Base-by-base conservation (phyloP, 2,329 filamentous ascomycete genomes). In the Calonectria hongkongensis region DNA sequence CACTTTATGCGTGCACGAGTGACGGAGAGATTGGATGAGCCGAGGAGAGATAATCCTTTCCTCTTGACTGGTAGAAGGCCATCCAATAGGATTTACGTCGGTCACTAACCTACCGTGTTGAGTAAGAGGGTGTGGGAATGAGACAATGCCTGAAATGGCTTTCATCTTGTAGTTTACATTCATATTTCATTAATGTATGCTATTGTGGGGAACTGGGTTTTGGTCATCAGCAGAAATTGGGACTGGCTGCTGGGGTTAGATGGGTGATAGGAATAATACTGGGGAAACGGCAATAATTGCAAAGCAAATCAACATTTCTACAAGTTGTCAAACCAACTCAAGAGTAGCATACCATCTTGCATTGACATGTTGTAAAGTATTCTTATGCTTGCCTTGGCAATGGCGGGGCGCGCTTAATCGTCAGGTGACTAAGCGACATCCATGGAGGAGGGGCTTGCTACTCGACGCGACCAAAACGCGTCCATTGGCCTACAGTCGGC, bases 371-470 rank as follows among this genome's bases (percentile, higher is more conserved):
- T 58, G n/a, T n/a, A 39, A 12, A 25, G 30, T 33, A 33, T 5
- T 5, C 4, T 33, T 33, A 33, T 33, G 30, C 30, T 33, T 5
- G 30, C 4, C 30, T 33, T 33, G 30, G 30, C 30, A 33, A 33
- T 5, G 25, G 21, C 45, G 64, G 39, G 16, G n/a, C 51, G n/a
- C 51, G 47, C 16, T 12, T 15, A 2, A 16, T 30, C 27, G 30
- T 41, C 77, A 79, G 68, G 77, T 79, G 77, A 78, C 54, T 51
- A 62, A 79, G 77, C 70, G 75, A 74, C 36, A 62, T 39, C 9
- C 45, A 12, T 8, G 56, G 15, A 45, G 54, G 72, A 67, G 70
- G 74, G 70, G 64, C 71, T 58, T 58, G 66, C 25, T 48, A 63
- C 64, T 70, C 33, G 66, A 71, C 77, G 77, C 77, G 77, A 71